phyloP scores from a whole-genome alignment of 2,329 filamentous ascomycete species.

The Aureobasidium vineae region DNA sequence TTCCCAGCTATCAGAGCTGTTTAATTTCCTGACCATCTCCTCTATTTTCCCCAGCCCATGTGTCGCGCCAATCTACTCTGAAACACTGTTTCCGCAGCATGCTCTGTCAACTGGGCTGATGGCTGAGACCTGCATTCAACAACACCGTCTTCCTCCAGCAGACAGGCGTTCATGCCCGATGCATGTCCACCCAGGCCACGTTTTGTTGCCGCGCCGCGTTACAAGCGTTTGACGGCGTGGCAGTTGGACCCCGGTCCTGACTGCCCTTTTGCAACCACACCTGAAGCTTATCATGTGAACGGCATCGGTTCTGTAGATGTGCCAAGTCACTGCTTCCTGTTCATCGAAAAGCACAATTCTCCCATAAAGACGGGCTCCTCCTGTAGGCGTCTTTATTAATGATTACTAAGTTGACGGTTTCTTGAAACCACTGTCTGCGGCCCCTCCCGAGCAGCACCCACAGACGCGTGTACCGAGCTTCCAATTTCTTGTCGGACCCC shows the following conservation, averaged over 20 bases:
- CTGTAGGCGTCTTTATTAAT: background rate
- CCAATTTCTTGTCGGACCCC: slow-evolving; percentile 11
- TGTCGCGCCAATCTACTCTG: slow-evolving; percentile 20
- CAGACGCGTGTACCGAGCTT: slow-evolving; percentile 7
- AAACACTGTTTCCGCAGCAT: slow-evolving; percentile 14
- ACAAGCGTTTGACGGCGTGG: slow-evolving; percentile 21
- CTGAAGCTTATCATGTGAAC: slow-evolving; percentile 1
- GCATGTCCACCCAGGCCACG: slow-evolving; percentile 20
- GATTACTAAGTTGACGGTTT: background rate
- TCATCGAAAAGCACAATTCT: background rate
- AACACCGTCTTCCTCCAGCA: background rate
- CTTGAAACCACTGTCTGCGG: slow-evolving; percentile 16
- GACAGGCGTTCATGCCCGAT: slow-evolving; percentile 15
- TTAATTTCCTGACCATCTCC: slow-evolving; percentile 13
- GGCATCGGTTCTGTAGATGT: background rate
- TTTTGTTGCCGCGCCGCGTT: slow-evolving; percentile 23
- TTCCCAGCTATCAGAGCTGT: slow-evolving; percentile 5
- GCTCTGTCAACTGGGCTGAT: background rate
- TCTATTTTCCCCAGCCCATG: slow-evolving; percentile 14
- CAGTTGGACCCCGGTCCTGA: slow-evolving; percentile 18
- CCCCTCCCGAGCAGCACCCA: slow-evolving; percentile 10
- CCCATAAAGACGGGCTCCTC: background rate
- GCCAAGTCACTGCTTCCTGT: background rate
- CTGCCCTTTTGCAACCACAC: background rate
- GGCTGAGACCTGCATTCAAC: slow-evolving; percentile 4